Base-by-base conservation (phyloP, 305 asterid species). In the Fraxinus angustifolia region DNA sequence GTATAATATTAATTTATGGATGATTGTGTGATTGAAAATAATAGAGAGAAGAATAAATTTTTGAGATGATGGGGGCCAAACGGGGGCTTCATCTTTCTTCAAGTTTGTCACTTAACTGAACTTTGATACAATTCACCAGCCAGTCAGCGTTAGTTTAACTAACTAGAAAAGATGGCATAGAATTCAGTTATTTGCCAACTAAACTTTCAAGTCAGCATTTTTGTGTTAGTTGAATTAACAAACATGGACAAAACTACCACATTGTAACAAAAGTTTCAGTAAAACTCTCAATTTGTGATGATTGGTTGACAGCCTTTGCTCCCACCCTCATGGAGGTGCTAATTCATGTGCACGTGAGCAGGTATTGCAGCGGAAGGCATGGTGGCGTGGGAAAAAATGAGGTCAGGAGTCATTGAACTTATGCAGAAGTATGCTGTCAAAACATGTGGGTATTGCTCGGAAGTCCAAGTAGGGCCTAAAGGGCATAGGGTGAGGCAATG, bases 401-500 rank as follows among this genome's bases (percentile, higher is more conserved):
- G 85, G 33, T 35, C 34, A 0, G 95, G 95, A 78, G 87, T 85
- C 16, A 72, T 4, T 14, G 84, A 79, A 35, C 85, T 93, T 70
- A 87, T 93, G 94, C 79, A 86, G 78, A 90, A 82, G 42, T 91
- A 90, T 8, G 83, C 82, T 12, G 93, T 91, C 75, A 87, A 87
- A 78, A 89, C 94, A 5, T 93, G 98, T 60, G 95, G 93, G 17
- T 90, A 90, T 85, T 93, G 98, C 75, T 42, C 82, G 1, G 95
- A 92, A 84, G 92, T 93, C 83, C 98, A 93, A 81, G 92, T 93
- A 2, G 97, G 97, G 80, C 92, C 95, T 6, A 90, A 89, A 78
- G 98, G 98, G 80, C 95, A 93, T 79, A 85, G 94, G 75, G 90
- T 87, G 78, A 91, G 94, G 89, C 92, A 89, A 50, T 93, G 97